Evolutionary conservation across 306 rosid genomes (phyloP).

Genomic region (Erythrophleum fordii): DNA sequence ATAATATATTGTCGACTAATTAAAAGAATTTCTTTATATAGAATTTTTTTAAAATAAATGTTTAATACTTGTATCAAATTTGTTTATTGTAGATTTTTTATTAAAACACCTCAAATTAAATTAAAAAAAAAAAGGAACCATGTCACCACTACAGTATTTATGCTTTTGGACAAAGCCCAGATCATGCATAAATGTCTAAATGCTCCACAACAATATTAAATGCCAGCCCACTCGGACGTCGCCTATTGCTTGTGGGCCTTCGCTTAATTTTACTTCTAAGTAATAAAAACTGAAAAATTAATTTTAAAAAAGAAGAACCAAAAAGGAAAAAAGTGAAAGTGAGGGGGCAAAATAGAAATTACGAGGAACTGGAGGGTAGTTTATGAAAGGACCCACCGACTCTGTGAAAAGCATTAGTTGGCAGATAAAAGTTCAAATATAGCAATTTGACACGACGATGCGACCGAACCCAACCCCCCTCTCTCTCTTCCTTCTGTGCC

Average conservation of each 20-base stretch:
- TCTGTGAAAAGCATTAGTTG: background rate
- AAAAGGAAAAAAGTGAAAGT: background rate
- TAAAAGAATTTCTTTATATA: too few species aligned
- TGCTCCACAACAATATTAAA: too few species aligned
- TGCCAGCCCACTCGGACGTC: background rate
- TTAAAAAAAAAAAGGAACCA: too few species aligned
- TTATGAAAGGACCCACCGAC: conserved; percentile 13
- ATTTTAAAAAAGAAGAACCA: background rate
- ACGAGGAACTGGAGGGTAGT: background rate
- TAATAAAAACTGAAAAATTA: background rate
- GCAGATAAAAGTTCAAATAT: background rate
- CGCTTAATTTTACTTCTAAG: background rate
- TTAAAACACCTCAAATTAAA: too few species aligned
- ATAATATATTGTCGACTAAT: too few species aligned
- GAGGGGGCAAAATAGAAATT: conserved; percentile 11
- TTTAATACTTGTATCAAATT: too few species aligned
- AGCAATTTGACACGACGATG: background rate
- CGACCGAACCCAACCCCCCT: background rate
- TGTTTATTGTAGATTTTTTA: too few species aligned
- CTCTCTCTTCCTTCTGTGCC: background rate
- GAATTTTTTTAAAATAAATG: too few species aligned
- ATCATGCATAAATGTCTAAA: background rate
- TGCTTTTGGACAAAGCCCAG: background rate
- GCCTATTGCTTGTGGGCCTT: background rate
- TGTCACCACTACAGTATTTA: too few species aligned